Base-by-base conservation (phyloP, 345 rosid species). In the Syzygium aromaticum region DNA sequence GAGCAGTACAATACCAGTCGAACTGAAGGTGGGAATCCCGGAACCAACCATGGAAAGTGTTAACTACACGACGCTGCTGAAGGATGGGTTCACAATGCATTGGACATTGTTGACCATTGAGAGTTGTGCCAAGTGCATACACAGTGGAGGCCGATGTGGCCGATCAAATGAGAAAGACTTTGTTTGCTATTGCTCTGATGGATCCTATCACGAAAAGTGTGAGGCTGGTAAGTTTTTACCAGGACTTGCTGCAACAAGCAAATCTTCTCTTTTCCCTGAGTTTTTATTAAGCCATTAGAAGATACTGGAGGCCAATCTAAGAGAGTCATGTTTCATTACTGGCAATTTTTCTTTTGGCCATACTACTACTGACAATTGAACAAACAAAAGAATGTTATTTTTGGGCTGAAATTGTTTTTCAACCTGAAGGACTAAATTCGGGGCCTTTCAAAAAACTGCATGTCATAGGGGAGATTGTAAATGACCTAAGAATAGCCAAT, bases 61-160 rank as follows among this genome's bases (percentile, higher is more conserved):
- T 19, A 86, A 89, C 25, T 89, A 88, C 27, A 46, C 0, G 84
- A 0, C 25, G 4, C 43, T 86, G 40, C 40, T 67, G 22, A 33
- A 67, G 56, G 59, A 63, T 84, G 33, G 84, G 85, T 87, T 91
- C 87, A 2, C 88, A 10, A 7, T 91, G 86, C 85, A 86, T 9
- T 90, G 91, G 91, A 0, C 2, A 9, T 63, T 22, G 33, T 23
- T 1, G 38, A 54, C 63, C 33, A 86, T 77, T 17, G 4, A 63
- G 1, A 3, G 33, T 7, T 91, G 91, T 80, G 84, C 33, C 23
- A 30, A 43, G 17, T 90, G 92, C 88, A 84, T 2, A 27, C 56
- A 23, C 40, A 91, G 89, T 27, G 90, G 91, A 6, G 94, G 91
- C 23, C 77, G 28, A 15, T 91, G 91, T 85, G 91, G 93, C 84